Evolutionary conservation across 805 yeast genomes (phyloP), one percentile per base, ranked within the genome.

Genomic region (Candida ipomoeae): DNA sequence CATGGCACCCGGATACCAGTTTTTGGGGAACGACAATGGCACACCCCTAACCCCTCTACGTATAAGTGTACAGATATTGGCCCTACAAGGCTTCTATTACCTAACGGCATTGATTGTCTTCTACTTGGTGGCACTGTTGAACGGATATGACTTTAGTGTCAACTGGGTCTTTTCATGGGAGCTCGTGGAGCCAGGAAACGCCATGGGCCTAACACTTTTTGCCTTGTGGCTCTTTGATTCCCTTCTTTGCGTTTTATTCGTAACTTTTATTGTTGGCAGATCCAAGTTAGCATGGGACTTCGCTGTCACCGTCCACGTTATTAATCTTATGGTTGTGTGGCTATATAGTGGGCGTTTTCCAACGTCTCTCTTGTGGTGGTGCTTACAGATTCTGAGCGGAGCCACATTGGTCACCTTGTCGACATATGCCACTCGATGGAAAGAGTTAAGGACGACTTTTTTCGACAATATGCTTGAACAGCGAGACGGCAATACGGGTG

Each of bases 261-360:
- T 92, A 62, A 89, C 96, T 1, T 68, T 91, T 1, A 83, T 92
- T 26, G 96, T 92, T 11, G 97, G 98, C 0, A 75, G 98, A 50
- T 87, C 96, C 39, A 94, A 92, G 65, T 71, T 92, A 45, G 98
- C 97, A 0, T 87, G 96, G 87, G 99, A 92, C 68, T 92, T 94
- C 71, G 97, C 96, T 10, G 63, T 92, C n/a, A 94, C 99, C 0
- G 81, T 92, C 14, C 97, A 94, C 66, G 81, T 86, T 20, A 78
- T 94, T 46, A 85, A 92, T 68, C 67, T 92, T 21, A 47, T 83
- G 3, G 82, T 89, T 3, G 88, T 83, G 0, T 83, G 88, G 82
- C 52, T 80, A 1, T 82, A 81, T 55, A 75, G 88, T 1, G 78
- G 81, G 0, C 74, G 77, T 31, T 78, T 92, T 55, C 99, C 99